Evolutionary conservation across 2,329 filamentous ascomycete species (phyloP), one percentile per base, ranked within the genome.

Genomic region (Pseudogymnoascus sp.): DNA sequence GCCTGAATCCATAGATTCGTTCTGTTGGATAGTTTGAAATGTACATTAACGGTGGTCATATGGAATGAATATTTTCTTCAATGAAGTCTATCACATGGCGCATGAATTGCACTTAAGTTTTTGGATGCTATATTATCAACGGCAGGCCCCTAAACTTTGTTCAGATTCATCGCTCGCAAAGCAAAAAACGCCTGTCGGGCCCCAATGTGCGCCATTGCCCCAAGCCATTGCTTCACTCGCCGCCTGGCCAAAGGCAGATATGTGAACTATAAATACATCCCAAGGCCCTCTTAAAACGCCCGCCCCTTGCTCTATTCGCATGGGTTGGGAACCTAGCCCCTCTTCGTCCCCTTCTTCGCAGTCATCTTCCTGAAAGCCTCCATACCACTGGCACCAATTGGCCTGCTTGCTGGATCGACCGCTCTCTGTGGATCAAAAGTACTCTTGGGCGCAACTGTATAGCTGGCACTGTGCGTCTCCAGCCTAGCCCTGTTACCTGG

Each of bases 351-450:
- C 60, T 73, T 69, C 74, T 84, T 86, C 69, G 84, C 80, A 8
- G 83, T 85, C 80, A 88, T 86, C 75, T 80, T 84, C 65, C 83
- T 79, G 75, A 88, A 88, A 1, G 85, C 84, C 66, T 86, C 84
- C 72, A 84, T 78, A 63, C 84, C 85, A 64, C 79, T 80, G n/a
- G 84, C 80, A 60, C 85, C 85, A 65, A 87, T 82, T 9, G 85
- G 85, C 42, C 83, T 78, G 66, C 82, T 61, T 44, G 67, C 62
- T 48, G 71, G 82, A 66, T 84, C 82, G 5, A 78, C 74, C 3
- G 75, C 77, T 41, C 77, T 76, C 29, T 74, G 74, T 17, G 80
- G 78, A 66, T 85, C 82, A 67, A 85, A 87, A 0, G 82, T 87
- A 71, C 84, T 87, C 71, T 79, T 80, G 4, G 72, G 72, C 17